A percentile compares a stretch with the other conserved stretches of the same genome.
These are phyloP conservation scores for Pseudocercospora fijiensis DNA, from an alignment of 2,329 filamentous ascomycete genomes.

Conservation along the genomic window DNA sequence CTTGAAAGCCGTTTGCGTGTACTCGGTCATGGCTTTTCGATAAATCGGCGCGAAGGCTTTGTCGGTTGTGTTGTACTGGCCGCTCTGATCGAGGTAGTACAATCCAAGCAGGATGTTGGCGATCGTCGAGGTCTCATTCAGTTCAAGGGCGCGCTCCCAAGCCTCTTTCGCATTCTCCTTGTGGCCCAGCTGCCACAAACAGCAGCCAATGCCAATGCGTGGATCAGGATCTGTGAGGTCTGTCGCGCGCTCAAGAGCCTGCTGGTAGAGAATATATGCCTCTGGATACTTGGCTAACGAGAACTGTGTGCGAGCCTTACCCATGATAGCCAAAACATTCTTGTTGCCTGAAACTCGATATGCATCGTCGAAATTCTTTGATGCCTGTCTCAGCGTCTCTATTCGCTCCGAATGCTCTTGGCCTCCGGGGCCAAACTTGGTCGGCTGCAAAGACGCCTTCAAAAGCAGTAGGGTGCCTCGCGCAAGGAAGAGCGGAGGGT, in stretches of 20 bases:
- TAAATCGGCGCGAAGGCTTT: constrained; percentile 81
- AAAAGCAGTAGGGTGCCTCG: constrained; percentile 86
- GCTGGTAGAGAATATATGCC: constrained; percentile 80
- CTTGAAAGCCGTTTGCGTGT: constrained; percentile 91
- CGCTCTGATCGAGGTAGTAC: constrained; percentile 84
- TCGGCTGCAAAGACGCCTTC: constrained; percentile 79
- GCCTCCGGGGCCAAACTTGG: constrained; percentile 61
- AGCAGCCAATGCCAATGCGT: constrained; percentile 92
- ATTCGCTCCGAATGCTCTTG: constrained; percentile 67
- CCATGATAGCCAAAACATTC: constrained; percentile 90
- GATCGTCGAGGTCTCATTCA: constrained; percentile 81
- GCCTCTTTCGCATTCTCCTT: constrained; percentile 88
- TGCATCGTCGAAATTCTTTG: constrained; percentile 94
- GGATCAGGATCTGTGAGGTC: constrained; percentile 90
- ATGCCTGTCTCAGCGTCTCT: constrained; percentile 77
- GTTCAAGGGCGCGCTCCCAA: constrained; percentile 83
- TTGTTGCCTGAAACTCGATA: constrained; percentile 77
- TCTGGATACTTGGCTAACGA: constrained; percentile 84
- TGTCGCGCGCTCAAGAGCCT: constrained; percentile 80
- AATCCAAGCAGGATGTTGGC: constrained; percentile 87
- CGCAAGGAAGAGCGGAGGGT: constrained; percentile 85
- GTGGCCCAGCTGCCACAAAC: constrained; percentile 93
- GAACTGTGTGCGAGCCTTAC: constrained; percentile 82
- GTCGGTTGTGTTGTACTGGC: constrained; percentile 77
- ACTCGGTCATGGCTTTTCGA: constrained; percentile 91